Base-by-base conservation (phyloP, 2,329 filamentous ascomycete genomes). In the Dothiorella sarmentorum region DNA sequence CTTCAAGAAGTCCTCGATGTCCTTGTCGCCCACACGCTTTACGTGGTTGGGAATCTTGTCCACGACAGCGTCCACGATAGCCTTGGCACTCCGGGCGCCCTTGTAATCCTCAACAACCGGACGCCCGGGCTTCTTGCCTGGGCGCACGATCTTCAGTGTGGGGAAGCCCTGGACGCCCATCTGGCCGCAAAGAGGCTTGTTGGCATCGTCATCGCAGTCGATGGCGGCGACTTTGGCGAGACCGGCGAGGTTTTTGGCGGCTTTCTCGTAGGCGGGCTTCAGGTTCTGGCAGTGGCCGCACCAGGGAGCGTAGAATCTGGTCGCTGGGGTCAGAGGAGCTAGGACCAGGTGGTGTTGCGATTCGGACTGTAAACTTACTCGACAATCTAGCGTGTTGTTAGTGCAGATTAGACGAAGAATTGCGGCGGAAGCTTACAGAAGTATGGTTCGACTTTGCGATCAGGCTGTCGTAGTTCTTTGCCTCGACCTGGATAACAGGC, bases 221-320 rank as follows among this genome's bases (percentile, higher is more conserved):
- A 99, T 81, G 58, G 95, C 94, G 47, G 91, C 94, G 40, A 99
- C 93, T 68, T 96, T 95, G 67, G 91, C 94, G 13, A 97, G 82
- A 13, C 94, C 94, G n/a, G 88, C 84, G 60, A 99, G 87, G 67
- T 86, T 91, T 68, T 88, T 89, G 66, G 94, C 94, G 2, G 87
- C 92, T 75, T 96, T 96, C 75, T 97, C 93, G 76, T 94, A 99
- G 43, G 90, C 90, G 3, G 92, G 93, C 77, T 97, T 92, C 68
- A 99, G 87, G 76, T 89, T 97, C 76, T 96, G 84, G 79, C 94
- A 99, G 77, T 97, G 94, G 40, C 93, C 94, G 69, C 94, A 97
- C 93, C 93, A 97, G 22, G 93, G 93, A 7, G 93, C 93, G 70
- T 96, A 97, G 82, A 97, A 97, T 76, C 92, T 90, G 71, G 38